These are phyloP conservation scores for Helminthosporium solani DNA, from an alignment of 2,329 filamentous ascomycete species.

Conservation along the genomic window DNA sequence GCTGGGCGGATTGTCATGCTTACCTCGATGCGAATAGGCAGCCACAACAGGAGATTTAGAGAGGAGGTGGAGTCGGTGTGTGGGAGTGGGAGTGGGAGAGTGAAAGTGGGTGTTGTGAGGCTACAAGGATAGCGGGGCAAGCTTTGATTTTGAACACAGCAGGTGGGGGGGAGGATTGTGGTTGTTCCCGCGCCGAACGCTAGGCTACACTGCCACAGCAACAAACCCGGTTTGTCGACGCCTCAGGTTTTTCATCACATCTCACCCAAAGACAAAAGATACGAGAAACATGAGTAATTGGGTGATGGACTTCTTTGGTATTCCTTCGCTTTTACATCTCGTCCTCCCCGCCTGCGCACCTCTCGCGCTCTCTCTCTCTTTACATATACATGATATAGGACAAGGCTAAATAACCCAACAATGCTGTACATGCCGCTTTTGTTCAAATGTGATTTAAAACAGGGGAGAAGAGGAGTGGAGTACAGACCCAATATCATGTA, in stretches of 20 bases:
- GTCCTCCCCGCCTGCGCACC: slow-evolving; percentile 28
- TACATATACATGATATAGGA: slow-evolving; percentile 25
- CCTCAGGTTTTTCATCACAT: not conserved
- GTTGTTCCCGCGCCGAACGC: not conserved
- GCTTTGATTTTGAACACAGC: slow-evolving; percentile 19
- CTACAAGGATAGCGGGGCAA: slow-evolving; percentile 15
- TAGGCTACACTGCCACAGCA: slow-evolving; percentile 16
- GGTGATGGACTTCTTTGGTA: slow-evolving; percentile 13
- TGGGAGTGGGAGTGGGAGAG: slow-evolving; percentile 8
- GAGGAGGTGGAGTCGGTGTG: slow-evolving; percentile 20
- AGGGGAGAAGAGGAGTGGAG: slow-evolving; percentile 39
- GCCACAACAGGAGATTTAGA: slow-evolving; percentile 14
- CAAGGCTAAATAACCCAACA: slow-evolving; percentile 1
- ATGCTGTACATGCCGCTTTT: slow-evolving; percentile 21
- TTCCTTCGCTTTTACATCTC: slow-evolving; percentile 32
- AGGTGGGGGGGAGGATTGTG: slow-evolving; percentile 22
- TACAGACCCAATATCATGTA: slow-evolving; percentile 38
- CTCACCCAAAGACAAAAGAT: not conserved
- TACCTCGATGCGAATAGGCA: slow-evolving; percentile 28
- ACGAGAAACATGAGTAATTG: too few relatives aligned
- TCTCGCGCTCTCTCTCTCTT: too few relatives aligned
- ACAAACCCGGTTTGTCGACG: slow-evolving; percentile 14
- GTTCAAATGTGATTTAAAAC: slow-evolving; percentile 32
- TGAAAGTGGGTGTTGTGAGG: slow-evolving; percentile 25
- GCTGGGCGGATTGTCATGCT: slow-evolving; percentile 15